Evolutionary conservation across 495 filamentous ascomycete species (phyloP).

Genomic region (Arthonia radiata): DNA sequence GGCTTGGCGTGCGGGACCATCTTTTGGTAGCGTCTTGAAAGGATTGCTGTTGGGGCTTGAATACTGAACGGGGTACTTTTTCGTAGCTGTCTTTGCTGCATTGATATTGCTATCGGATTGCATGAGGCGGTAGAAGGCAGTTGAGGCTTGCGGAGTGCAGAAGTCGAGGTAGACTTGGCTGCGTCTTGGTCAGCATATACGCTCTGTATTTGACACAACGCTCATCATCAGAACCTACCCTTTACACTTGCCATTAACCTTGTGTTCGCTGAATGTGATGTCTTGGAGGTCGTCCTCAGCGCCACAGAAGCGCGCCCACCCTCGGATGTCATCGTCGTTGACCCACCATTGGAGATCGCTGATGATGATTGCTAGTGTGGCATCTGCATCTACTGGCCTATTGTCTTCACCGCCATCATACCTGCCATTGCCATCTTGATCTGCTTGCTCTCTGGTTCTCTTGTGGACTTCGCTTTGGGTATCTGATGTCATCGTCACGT

Average conservation of each 20-base stretch:
- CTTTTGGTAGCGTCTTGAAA: constrained; percentile 79
- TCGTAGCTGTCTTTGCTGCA: constrained; percentile 24
- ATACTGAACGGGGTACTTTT: constrained; percentile 50
- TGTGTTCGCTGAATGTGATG: constrained; percentile 90
- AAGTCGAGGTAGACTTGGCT: constrained; percentile 88
- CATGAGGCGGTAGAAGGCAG: constrained; percentile 61
- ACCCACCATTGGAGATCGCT: constrained; percentile 92
- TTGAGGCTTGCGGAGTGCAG: constrained; percentile 57
- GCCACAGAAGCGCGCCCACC: constrained; percentile 51
- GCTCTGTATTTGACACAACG: background rate
- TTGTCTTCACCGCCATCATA: constrained; percentile 42
- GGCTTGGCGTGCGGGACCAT: constrained; percentile 54
- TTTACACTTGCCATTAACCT: constrained; percentile 96
- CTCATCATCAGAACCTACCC: constrained; percentile 33
- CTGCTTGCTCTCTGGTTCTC: constrained; percentile 1
- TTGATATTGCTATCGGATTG: constrained; percentile 30
- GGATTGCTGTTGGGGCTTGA: constrained; percentile 58
- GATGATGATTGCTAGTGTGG: constrained; percentile 59
- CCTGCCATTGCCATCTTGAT: background rate
- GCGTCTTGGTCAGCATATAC: constrained; percentile 1
- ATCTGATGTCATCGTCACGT: constrained; percentile 1
- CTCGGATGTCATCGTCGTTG: constrained; percentile 82
- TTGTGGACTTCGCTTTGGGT: constrained; percentile 1
- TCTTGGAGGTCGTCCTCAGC: constrained; percentile 74
- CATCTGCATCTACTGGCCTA: constrained; percentile 52